These are phyloP conservation scores for Whalleya microplaca DNA, from an alignment of 2,329 filamentous ascomycete genomes.

Conservation along the genomic window DNA sequence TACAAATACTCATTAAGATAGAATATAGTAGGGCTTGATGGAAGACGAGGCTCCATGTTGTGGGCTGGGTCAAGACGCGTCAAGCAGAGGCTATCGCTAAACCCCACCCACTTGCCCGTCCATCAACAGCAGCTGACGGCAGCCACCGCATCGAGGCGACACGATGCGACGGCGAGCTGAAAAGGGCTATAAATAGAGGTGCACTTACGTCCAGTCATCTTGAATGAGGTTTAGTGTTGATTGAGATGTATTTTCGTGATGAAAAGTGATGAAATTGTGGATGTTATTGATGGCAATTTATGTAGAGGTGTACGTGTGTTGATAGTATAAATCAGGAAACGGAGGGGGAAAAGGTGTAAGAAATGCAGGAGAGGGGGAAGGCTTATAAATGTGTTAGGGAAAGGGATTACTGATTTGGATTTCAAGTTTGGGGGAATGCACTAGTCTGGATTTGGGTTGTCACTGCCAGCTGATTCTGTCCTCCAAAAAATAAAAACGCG, in stretches of 20 bases:
- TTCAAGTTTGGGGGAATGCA: slow-evolving; percentile 15
- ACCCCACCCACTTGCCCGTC: slow-evolving; percentile 28
- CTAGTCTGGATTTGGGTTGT: slow-evolving; percentile 24
- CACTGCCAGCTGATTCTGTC: slow-evolving; percentile 13
- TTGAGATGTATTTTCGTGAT: slow-evolving; percentile 34
- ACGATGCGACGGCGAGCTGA: slow-evolving; percentile 21
- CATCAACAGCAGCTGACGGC: slow-evolving; percentile 7
- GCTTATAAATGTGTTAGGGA: slow-evolving; percentile 33
- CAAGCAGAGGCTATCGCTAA: slow-evolving; percentile 16
- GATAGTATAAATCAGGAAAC: slow-evolving; percentile 34
- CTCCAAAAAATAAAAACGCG: slow-evolving; percentile 23
- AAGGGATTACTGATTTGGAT: slow-evolving; percentile 37
- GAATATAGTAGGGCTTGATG: slow-evolving; percentile 4
- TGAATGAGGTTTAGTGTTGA: slow-evolving; percentile 46
- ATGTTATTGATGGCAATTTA: slow-evolving; percentile 34
- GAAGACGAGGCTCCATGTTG: slow-evolving; percentile 9
- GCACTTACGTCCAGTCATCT: slow-evolving; percentile 75
- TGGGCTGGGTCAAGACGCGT: slow-evolving; percentile 36
- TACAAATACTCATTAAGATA: slow-evolving; percentile 15
- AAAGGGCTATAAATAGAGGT: slow-evolving; percentile 22
- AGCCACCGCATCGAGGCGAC: slow-evolving; percentile 3
- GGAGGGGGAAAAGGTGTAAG: slow-evolving; percentile 21
- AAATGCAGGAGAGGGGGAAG: slow-evolving; percentile 21
- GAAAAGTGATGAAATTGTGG: slow-evolving; percentile 32
- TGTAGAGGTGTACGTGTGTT: slow-evolving; percentile 33